A percentile compares a stretch with the other conserved stretches of the same genome.
Evolutionary conservation across 73 alveolate species (phyloP).

Genomic region (Tetrahymena borealis): DNA sequence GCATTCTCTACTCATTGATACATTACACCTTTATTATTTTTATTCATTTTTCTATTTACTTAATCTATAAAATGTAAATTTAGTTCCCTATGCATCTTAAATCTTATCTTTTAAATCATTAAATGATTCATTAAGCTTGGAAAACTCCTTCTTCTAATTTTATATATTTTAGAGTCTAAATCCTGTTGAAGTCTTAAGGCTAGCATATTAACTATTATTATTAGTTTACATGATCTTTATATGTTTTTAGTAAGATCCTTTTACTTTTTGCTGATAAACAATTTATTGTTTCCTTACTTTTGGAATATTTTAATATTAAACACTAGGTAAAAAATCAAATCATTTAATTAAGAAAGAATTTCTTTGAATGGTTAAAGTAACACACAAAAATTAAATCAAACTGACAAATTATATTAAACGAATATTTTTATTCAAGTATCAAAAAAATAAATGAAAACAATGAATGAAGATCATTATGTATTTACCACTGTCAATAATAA

Average conservation of each 20-base stretch:
- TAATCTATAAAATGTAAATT: neutral
- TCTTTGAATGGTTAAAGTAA: neutral
- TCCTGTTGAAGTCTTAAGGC: neutral
- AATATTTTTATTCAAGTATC: neutral
- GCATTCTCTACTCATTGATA: neutral
- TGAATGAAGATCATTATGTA: neutral
- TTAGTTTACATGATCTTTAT: neutral
- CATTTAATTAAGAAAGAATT: neutral
- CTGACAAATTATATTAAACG: neutral
- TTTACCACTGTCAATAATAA: too few relatives aligned
- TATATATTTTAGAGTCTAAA: neutral
- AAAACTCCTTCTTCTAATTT: neutral
- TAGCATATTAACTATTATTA: neutral
- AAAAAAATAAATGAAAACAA: neutral
- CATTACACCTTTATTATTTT: neutral
- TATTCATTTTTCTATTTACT: neutral
- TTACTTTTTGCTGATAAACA: too few relatives aligned
- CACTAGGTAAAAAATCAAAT: neutral
- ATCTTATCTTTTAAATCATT: neutral
- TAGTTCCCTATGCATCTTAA: neutral
- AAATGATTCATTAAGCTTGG: neutral
- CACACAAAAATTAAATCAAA: neutral
- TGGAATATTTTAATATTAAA: too few relatives aligned
- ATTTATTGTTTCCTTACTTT: too few relatives aligned
- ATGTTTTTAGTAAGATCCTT: too few relatives aligned